These are phyloP conservation scores for Fraxinus nigra DNA, from an alignment of 305 asterid genomes.

Conservation along the genomic window DNA sequence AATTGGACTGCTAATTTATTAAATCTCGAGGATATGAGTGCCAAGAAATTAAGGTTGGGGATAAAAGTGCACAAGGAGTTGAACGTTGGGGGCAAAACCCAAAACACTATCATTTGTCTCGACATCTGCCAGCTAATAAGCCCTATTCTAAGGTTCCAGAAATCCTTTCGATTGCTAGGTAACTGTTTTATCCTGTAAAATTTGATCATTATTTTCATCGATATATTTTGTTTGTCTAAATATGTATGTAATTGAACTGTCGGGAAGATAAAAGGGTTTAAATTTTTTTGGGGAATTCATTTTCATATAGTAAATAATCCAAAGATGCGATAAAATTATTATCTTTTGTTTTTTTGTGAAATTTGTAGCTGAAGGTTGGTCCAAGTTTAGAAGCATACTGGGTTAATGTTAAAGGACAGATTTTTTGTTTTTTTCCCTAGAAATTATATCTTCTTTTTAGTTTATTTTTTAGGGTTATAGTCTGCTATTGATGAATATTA, in stretches of 20 bases:
- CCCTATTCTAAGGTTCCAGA: constrained; percentile 21
- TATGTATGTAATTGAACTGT: not conserved
- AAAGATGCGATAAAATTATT: not conserved
- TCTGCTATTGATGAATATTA: not conserved
- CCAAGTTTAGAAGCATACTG: not conserved
- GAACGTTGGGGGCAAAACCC: not conserved
- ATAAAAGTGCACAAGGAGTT: not conserved
- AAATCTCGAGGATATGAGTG: too few relatives aligned
- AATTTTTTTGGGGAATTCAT: constrained; percentile 9
- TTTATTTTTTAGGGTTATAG: not conserved
- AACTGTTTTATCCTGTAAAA: not conserved
- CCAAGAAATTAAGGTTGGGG: not conserved
- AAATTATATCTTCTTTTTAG: not conserved
- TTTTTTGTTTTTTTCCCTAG: not conserved
- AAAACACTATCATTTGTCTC: not conserved
- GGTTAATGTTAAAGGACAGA: constrained; percentile 1
- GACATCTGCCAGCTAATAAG: not conserved
- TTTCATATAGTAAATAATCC: not conserved
- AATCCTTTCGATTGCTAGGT: constrained; percentile 26
- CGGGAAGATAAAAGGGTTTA: not conserved
- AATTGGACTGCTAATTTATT: too few relatives aligned
- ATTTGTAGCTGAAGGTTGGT: not conserved
- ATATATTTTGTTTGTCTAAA: not conserved
- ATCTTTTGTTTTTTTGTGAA: not conserved
- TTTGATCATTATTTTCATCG: not conserved